Evolutionary conservation across 192 early-diverging fungal species (phyloP).

Genomic region (Coemansia sp.): DNA sequence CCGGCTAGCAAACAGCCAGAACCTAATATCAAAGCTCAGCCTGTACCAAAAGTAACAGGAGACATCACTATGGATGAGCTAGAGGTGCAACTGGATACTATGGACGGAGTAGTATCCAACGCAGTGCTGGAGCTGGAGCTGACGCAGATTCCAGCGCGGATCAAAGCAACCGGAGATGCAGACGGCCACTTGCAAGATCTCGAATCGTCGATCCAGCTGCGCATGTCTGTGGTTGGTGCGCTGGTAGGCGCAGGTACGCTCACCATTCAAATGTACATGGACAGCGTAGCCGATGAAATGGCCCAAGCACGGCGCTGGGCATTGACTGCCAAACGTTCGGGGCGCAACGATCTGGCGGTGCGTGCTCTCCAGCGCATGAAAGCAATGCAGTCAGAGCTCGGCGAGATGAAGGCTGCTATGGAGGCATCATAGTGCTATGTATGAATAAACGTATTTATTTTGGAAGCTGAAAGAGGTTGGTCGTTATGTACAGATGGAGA

Average conservation of each 20-base stretch:
- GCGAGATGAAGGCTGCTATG: slow-evolving; percentile 47
- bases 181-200: slow-evolving; percentile 25
- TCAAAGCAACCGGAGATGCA: slow-evolving; percentile 9
- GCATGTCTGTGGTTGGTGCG: slow-evolving; percentile 45
- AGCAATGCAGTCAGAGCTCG: slow-evolving; percentile 44
- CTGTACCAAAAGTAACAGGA: background rate
- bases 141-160: slow-evolving; percentile 32
- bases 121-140: slow-evolving; percentile 49
- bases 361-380: slow-evolving; percentile 46
- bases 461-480: no score
- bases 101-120: slow-evolving; percentile 40
- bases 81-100: slow-evolving; percentile 22
- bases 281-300: slow-evolving; percentile 19
- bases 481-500: slow-evolving; percentile 32
- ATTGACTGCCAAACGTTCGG: slow-evolving; percentile 29
- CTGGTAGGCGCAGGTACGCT: slow-evolving; percentile 44
- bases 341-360: slow-evolving; percentile 37
- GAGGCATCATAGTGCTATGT: slow-evolving; percentile 4
- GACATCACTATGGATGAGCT: slow-evolving; percentile 21
- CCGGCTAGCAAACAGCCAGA: background rate
- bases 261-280: slow-evolving; percentile 43
- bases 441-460: background rate
- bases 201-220: slow-evolving; percentile 41
- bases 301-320: slow-evolving; percentile 39
- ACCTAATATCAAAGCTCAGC: background rate